phyloP scores from a whole-genome alignment of 306 rosid species.

The Rubus parviflorus region DNA sequence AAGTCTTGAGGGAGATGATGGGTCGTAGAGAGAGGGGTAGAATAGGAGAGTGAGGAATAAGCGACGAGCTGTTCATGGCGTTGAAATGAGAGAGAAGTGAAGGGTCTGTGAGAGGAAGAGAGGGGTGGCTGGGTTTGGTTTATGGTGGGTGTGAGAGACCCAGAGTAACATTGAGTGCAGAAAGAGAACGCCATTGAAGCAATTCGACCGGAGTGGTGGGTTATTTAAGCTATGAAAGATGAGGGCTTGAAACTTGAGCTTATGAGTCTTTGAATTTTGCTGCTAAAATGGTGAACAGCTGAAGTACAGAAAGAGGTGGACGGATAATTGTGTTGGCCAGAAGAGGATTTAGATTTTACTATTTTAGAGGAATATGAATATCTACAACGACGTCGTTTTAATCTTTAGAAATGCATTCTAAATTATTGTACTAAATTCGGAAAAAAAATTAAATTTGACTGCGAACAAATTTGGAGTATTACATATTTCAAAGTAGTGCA shows the following conservation, averaged over 20 bases:
- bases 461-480: too few species aligned
- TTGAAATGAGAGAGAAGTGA: slow-evolving; percentile 27
- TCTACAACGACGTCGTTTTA: neutral
- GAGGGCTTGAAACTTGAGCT: neutral
- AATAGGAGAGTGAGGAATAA: slow-evolving; percentile 20
- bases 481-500: too few species aligned
- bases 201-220: neutral
- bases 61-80: slow-evolving; percentile 29
- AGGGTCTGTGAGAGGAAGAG: slow-evolving; percentile 24
- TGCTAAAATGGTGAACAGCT: neutral
- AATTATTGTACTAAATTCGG: too few species aligned
- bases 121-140: slow-evolving; percentile 20
- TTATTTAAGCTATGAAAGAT: neutral
- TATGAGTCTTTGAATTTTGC: neutral
- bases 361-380: neutral
- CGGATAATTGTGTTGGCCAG: slow-evolving; percentile 2
- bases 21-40: slow-evolving; percentile 10
- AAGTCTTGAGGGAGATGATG: slow-evolving; percentile 57
- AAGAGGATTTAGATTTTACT: neutral
- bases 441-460: too few species aligned
- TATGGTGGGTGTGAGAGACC: neutral
- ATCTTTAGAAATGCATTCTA: too few species aligned
- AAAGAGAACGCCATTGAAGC: neutral
- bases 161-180: neutral
- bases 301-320: neutral